Conservation (phyloP, 2,329 filamentous ascomycete species). For the Tolypocladium guangdongense region DNA sequence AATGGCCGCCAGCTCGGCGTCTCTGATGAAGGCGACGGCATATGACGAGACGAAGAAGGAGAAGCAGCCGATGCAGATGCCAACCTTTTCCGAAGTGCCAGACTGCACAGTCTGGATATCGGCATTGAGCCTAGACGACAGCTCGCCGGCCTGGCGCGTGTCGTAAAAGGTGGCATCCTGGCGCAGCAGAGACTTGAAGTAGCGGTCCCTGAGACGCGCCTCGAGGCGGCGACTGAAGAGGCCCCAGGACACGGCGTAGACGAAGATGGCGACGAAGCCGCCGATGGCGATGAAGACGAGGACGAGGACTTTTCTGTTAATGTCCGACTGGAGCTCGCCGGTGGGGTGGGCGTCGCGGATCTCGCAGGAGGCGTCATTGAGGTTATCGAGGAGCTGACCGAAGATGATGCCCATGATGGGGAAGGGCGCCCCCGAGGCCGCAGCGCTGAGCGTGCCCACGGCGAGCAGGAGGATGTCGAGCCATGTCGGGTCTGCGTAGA, state of each 20-base stretch:
- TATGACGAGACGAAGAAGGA: slow-evolving; percentile 60
- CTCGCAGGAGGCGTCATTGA: slow-evolving; percentile 46
- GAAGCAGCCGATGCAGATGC: slow-evolving; percentile 48
- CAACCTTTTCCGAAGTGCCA: slow-evolving; percentile 61
- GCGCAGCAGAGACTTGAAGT: slow-evolving; percentile 45
- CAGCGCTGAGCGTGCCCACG: slow-evolving; percentile 32
- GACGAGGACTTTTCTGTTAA: slow-evolving; percentile 47
- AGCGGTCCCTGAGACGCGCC: slow-evolving; percentile 49
- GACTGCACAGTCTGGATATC: slow-evolving; percentile 58
- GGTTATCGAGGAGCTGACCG: slow-evolving; percentile 49
- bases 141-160: slow-evolving; percentile 48
- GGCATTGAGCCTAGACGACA: slow-evolving; percentile 50
- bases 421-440: slow-evolving; percentile 50
- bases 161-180: slow-evolving; percentile 58
- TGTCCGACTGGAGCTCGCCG: slow-evolving; percentile 24
- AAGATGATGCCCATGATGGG: slow-evolving; percentile 55
- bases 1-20: slow-evolving; percentile 51
- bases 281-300: slow-evolving; percentile 55
- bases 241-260: slow-evolving; percentile 53
- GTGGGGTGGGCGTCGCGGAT: slow-evolving; percentile 12
- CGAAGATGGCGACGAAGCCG: slow-evolving; percentile 53
- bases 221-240: slow-evolving; percentile 53
- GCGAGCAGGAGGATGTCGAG: slow-evolving; percentile 31
- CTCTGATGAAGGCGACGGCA: slow-evolving; percentile 55
- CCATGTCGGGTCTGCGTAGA: slow-evolving; percentile 32